Evolutionary conservation across 176 grass and related monocot species (phyloP).

Genomic region (Echinochloa phyllopogon): DNA sequence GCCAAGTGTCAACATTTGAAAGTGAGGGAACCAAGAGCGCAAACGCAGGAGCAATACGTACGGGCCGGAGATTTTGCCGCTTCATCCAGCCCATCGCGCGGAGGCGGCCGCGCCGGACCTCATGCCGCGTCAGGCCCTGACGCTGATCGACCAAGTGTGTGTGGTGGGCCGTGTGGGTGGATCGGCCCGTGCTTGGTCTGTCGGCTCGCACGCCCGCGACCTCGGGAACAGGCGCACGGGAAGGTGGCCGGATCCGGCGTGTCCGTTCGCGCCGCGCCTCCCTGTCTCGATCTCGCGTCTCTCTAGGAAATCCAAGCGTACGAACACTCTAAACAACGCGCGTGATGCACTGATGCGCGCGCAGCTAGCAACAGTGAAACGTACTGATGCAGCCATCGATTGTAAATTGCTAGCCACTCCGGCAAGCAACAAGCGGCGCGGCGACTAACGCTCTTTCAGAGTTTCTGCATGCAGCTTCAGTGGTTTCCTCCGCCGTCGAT

Average conservation of each 20-base stretch:
- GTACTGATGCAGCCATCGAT: background rate
- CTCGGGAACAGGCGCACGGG: background rate
- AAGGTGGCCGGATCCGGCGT: constrained; percentile 29
- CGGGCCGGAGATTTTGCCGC: background rate
- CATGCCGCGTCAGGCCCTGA: too few relatives aligned
- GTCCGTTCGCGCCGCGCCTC: background rate
- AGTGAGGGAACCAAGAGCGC: background rate
- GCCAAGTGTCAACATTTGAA: background rate
- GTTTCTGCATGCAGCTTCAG: background rate
- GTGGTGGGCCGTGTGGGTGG: too few relatives aligned
- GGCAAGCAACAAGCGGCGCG: background rate
- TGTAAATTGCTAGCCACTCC: background rate
- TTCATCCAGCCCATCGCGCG: background rate
- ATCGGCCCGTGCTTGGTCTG: too few relatives aligned
- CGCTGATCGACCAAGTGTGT: too few relatives aligned
- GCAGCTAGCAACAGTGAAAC: background rate
- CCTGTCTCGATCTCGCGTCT: background rate
- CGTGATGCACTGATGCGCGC: background rate
- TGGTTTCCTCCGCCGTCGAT: background rate
- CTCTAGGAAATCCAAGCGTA: background rate
- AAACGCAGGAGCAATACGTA: background rate
- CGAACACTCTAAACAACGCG: constrained; percentile 22
- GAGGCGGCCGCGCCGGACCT: too few relatives aligned
- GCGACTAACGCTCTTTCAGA: background rate
- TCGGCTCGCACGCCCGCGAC: background rate